phyloP scores from a whole-genome alignment of 148 eudicot genomes.

The Limonium bicolor region DNA sequence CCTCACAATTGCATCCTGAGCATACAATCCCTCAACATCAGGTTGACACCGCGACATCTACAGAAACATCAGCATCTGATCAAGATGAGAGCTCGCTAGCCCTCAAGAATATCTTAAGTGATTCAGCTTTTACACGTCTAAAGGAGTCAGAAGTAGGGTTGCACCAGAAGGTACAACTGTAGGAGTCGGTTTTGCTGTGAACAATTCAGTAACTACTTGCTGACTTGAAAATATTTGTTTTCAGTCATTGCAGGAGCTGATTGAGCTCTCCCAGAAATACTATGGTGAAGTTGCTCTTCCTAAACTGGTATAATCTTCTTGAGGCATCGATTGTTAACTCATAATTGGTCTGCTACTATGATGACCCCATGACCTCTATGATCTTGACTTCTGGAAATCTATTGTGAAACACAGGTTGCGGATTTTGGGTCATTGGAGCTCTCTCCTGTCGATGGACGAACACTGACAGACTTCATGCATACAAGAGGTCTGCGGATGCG shows the following conservation, averaged over 20 bases:
- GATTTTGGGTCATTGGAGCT: slow-evolving; percentile 99
- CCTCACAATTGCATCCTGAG: slow-evolving; percentile 20
- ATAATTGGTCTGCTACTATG: not conserved
- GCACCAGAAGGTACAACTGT: slow-evolving; percentile 66
- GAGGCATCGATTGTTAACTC: slow-evolving; percentile 2
- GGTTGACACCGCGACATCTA: slow-evolving; percentile 19
- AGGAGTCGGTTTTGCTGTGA: not conserved
- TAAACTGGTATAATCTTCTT: slow-evolving; percentile 73
- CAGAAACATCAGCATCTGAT: slow-evolving; percentile 24
- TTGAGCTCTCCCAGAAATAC: slow-evolving; percentile 76
- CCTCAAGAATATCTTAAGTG: slow-evolving; percentile 58
- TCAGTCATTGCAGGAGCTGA: slow-evolving; percentile 83
- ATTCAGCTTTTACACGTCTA: slow-evolving; percentile 69
- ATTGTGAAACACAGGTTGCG: slow-evolving; percentile 55
- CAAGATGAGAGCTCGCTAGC: slow-evolving; percentile 39
- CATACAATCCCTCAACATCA: slow-evolving; percentile 20
- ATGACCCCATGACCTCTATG: too few species aligned
- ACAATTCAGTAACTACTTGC: not conserved
- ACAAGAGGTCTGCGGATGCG: slow-evolving; percentile 99
- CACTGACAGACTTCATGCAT: slow-evolving; percentile 97
- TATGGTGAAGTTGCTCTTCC: slow-evolving; percentile 91
- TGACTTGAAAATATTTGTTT: slow-evolving; percentile 4
- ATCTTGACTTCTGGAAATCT: slow-evolving; percentile 1
- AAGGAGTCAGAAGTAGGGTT: slow-evolving; percentile 89
- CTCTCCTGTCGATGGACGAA: slow-evolving; percentile 98